Evolutionary conservation across 2,329 filamentous ascomycete genomes (phyloP).

Genomic region (Colletotrichum echinochloae): DNA sequence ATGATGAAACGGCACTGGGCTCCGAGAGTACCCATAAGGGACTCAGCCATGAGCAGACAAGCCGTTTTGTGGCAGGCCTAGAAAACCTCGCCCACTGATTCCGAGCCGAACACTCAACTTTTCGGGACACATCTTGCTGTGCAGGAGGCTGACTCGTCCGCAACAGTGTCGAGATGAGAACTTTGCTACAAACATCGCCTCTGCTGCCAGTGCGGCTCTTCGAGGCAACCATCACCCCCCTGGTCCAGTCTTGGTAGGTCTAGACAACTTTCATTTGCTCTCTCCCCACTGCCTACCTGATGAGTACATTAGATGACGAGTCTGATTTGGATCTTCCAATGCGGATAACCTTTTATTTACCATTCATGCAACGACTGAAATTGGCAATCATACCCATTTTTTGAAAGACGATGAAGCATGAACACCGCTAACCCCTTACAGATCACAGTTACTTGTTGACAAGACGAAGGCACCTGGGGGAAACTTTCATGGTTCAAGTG

Average conservation of each 20-base stretch:
- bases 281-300: slow-evolving; percentile 53
- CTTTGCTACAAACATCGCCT: background rate
- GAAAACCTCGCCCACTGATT: slow-evolving; percentile 99
- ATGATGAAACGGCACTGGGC: slow-evolving; percentile 98
- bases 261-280: slow-evolving; percentile 39
- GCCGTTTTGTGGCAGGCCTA: slow-evolving; percentile 98
- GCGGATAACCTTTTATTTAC: slow-evolving; percentile 65
- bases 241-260: slow-evolving; percentile 28
- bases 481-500: background rate
- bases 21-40: slow-evolving; percentile 73
- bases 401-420: slow-evolving; percentile 20
- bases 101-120: slow-evolving; percentile 28
- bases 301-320: slow-evolving; percentile 70
- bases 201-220: slow-evolving; percentile 3
- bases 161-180: slow-evolving; percentile 20
- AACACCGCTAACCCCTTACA: slow-evolving; percentile 33
- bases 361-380: slow-evolving; percentile 71
- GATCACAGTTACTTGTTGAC: slow-evolving; percentile 4
- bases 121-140: slow-evolving; percentile 9
- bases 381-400: slow-evolving; percentile 27
- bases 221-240: background rate
- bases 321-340: slow-evolving; percentile 72
- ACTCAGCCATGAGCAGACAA: slow-evolving; percentile 79
- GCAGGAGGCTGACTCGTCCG: slow-evolving; percentile 17
- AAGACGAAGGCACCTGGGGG: background rate